Conservation (phyloP, 257 asterid species). For the Cinchona pubescens region DNA sequence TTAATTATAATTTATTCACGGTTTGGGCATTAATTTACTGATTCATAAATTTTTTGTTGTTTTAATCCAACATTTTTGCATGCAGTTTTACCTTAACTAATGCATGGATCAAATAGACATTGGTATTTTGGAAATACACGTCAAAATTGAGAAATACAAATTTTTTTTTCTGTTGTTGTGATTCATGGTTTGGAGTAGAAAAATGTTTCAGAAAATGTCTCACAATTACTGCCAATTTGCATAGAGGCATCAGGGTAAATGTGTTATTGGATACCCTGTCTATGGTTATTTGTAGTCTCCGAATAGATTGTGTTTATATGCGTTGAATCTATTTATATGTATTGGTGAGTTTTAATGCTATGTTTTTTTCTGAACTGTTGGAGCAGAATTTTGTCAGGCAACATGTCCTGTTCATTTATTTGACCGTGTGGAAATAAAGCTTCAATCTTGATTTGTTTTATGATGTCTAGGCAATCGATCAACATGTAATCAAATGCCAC, state of each 20-base stretch:
- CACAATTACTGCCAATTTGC: background rate
- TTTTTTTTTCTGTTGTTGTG: no score
- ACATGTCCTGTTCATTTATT: no score
- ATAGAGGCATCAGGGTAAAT: background rate
- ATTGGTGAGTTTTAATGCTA: no score
- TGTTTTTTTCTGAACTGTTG: background rate
- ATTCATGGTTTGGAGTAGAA: background rate
- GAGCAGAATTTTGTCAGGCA: no score
- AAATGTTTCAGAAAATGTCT: background rate
- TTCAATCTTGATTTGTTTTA: conserved; percentile 13
- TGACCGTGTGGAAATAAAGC: conserved; percentile 5
- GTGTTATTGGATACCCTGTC: background rate
- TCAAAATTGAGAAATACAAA: no score
- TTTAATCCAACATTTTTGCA: no score
- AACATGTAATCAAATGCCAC: conserved; percentile 67
- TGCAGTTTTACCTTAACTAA: no score
- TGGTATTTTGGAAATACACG: no score
- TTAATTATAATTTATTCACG: no score
- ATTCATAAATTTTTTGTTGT: no score
- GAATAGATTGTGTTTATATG: background rate
- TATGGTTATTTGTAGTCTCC: background rate
- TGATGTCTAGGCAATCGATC: conserved; percentile 67
- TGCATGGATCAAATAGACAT: no score
- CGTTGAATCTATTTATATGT: background rate
- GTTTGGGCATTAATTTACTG: no score